Base-by-base conservation (phyloP, 257 asterid genomes). In the Striga asiatica region DNA sequence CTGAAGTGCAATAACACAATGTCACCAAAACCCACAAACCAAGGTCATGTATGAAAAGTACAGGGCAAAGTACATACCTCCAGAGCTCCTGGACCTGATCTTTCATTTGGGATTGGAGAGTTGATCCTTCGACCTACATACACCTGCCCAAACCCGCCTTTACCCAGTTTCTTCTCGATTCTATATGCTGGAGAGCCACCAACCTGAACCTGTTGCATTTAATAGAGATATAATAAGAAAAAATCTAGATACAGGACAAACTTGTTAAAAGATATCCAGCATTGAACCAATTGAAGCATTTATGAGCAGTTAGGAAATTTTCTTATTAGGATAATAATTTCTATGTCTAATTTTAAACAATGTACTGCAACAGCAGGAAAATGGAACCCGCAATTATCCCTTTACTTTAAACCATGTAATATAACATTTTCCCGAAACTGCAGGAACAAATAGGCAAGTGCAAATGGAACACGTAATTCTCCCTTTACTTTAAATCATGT, bases 61-160 rank as follows among this genome's bases (percentile, higher is more conserved):
- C 20, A 48, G 53, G 60, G 3, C 13, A 32, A 61, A 20, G 18
- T 12, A 51, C 24, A 17, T 48, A 87, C 98, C 92, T 83, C 96
- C 43, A 83, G 20, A 7, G 98, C 98, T 39, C 89, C 84, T 6
- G 98, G 76, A 47, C 98, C 98, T 22, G 69, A 76, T 67, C 85
- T 84, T 79, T 87, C 95, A 65, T 49, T 58, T 17, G 76, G 94
- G 64, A 71, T 73, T 29, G 78, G 71, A 12, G 84, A 81, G 61
- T 81, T 86, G 42, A 76, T 69, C 31, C 92, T 80, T 6, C 93
- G 85, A 58, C 98, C 98, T 43, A 86, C 92, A 74, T 68, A 81
- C 23, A 91, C 98, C 73, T 91, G 98, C 29, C 98, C 98, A 71
- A 91, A 91, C 23, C 96, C 98, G 58, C 98, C 96, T 76, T 89